phyloP scores from a whole-genome alignment of 2,329 filamentous ascomycete genomes.

The Zymoseptoria pseudotritici region DNA sequence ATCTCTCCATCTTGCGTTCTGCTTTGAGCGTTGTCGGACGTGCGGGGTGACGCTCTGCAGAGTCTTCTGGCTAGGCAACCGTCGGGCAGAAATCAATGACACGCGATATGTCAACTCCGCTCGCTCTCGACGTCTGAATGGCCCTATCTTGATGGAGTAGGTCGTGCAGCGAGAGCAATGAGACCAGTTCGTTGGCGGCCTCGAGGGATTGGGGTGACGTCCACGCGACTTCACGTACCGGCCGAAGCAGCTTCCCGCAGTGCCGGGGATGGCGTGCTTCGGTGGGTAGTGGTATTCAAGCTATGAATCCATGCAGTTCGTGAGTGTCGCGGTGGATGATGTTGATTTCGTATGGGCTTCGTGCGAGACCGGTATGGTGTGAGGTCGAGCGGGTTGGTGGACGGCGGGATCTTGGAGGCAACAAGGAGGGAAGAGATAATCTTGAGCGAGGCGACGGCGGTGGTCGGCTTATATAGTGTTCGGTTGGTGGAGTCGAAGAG shows the following conservation, averaged over 20 bases:
- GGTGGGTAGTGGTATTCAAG: neutral
- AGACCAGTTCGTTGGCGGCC: neutral
- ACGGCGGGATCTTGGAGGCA: neutral
- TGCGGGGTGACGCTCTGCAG: neutral
- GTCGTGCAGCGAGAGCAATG: neutral
- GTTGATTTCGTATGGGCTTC: neutral
- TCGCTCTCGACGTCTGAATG: neutral
- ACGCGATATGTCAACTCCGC: neutral
- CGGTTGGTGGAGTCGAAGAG: neutral
- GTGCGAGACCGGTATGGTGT: too few species aligned
- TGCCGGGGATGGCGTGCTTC: neutral
- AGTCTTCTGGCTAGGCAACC: neutral
- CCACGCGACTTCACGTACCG: neutral
- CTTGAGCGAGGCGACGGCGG: neutral
- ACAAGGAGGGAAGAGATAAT: neutral
- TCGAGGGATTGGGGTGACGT: neutral
- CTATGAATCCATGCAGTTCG: neutral
- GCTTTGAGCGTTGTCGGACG: neutral
- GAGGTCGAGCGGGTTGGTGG: neutral
- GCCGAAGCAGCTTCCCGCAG: neutral
- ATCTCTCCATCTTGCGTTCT: conserved; percentile 23
- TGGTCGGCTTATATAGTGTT: neutral
- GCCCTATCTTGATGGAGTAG: neutral
- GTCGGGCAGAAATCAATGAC: neutral
- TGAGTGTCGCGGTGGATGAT: neutral